Conservation (phyloP, 805 yeast genomes). For the Candida ortonii region DNA sequence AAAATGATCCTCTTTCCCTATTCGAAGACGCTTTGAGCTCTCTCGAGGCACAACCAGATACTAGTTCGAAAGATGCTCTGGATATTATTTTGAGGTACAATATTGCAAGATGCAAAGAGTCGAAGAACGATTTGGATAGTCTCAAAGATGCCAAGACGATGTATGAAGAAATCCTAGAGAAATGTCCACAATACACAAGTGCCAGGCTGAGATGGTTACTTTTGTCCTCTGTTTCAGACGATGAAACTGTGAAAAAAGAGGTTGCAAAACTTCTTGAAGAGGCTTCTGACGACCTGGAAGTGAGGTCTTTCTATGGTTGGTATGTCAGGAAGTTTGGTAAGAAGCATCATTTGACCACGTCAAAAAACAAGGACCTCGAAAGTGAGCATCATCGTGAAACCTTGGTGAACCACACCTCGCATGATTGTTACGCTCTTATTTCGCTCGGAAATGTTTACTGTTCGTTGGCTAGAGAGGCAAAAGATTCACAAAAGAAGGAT, state of each 20-base stretch:
- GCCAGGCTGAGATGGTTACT: conserved; percentile 73
- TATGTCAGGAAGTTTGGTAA: conserved; percentile 61
- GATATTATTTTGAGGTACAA: conserved; percentile 60
- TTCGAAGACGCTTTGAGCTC: conserved; percentile 46
- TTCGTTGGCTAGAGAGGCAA: conserved; percentile 73
- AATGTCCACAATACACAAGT: conserved; percentile 67
- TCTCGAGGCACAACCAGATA: conserved; percentile 26
- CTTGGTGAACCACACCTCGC: conserved; percentile 74
- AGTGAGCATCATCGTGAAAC: conserved; percentile 83
- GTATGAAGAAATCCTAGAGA: conserved; percentile 56
- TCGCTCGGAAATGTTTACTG: conserved; percentile 89
- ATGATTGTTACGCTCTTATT: conserved; percentile 84
- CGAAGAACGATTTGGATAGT: conserved; percentile 29
- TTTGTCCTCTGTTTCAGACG: conserved; percentile 50
- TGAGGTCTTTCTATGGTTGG: conserved; percentile 93
- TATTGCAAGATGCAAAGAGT: conserved; percentile 63
- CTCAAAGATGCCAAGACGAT: conserved; percentile 31
- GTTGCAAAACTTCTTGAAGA: conserved; percentile 52
- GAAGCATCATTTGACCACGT: conserved; percentile 43
- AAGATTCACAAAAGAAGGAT: conserved; percentile 56
- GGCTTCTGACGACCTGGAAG: conserved; percentile 66
- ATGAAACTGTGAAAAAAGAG: conserved; percentile 49
- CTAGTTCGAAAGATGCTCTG: conserved; percentile 23
- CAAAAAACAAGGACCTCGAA: conserved; percentile 56
- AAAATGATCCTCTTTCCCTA: conserved; percentile 47